Evolutionary conservation across 2,329 filamentous ascomycete genomes (phyloP), one percentile per base, ranked within the genome.

Genomic region (Phaeosphaeriaceae sp.): DNA sequence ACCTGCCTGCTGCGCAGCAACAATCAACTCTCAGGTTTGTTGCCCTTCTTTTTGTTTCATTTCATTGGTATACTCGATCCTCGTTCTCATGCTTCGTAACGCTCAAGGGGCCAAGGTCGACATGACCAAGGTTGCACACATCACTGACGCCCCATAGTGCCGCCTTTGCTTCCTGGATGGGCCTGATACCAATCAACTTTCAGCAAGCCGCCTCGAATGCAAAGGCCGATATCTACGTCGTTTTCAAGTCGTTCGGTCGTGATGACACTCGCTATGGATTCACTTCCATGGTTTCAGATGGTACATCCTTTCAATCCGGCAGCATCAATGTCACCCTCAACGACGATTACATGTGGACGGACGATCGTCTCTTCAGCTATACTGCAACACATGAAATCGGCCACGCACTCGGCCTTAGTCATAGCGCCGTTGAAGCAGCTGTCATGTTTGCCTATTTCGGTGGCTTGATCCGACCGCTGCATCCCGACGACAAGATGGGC

Each of bases 281-380:
- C 42, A 73, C 70, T 7, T 66, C 63, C 46, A 67, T 71, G 66
- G 61, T 68, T 13, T 65, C 69, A 1, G 68, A 72, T 22, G 70
- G 69, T 19, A 33, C 61, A 11, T 52, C 60, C 0, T 47, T 74
- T 2, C 58, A 61, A 7, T 61, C 68, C 1, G 70, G 71, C 2
- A 60, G 68, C 13, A 69, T 74, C 56, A 72, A 72, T 51, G 63
- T 72, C 13, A 73, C 68, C 1, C 71, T 74, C 48, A 74, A 74
- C 31, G 68, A 73, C 25, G 66, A 73, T 45, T 71, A 67, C 27
- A 57, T 54, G 40, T 73, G 70, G 71, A 62, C 41, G 7, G 70
- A 74, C 21, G 69, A 69, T 42, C 63, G 65, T 7, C 51, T 73
- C 1, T 71, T 74, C 56, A 69, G 65, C 42, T 72, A 60, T 47